Conservation (phyloP, 2,329 filamentous ascomycete species). For the Talaromyces sp. region DNA sequence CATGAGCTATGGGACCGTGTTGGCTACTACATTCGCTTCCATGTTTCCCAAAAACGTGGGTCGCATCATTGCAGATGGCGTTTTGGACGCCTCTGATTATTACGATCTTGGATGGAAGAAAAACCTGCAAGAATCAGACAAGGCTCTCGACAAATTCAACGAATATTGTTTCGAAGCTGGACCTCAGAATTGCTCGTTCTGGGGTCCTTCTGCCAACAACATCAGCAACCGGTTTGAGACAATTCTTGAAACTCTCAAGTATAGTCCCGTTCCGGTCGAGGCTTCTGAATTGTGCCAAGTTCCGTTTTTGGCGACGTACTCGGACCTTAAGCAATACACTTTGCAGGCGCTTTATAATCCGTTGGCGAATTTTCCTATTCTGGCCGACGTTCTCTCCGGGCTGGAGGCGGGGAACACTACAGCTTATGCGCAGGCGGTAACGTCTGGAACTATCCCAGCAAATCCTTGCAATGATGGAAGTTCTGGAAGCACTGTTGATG, state of each 20-base stretch:
- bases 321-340: slow-evolving; percentile 12
- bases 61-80: neutral
- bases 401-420: slow-evolving; percentile 12
- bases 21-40: neutral
- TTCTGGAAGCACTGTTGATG: slow-evolving; percentile 4
- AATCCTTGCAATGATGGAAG: slow-evolving; percentile 12
- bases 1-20: neutral
- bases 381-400: slow-evolving; percentile 11
- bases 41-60: slow-evolving; percentile 1
- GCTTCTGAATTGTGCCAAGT: slow-evolving; percentile 6
- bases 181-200: slow-evolving; percentile 11
- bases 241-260: slow-evolving; percentile 12
- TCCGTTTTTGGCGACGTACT: slow-evolving; percentile 14
- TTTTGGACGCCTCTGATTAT: neutral
- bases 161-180: slow-evolving; percentile 7
- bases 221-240: slow-evolving; percentile 12
- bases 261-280: slow-evolving; percentile 13
- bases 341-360: slow-evolving; percentile 7
- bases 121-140: neutral
- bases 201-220: slow-evolving; percentile 10
- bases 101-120: neutral
- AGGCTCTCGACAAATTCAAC: neutral
- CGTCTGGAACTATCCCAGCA: slow-evolving; percentile 1
- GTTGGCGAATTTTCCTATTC: slow-evolving; percentile 3
- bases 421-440: slow-evolving; percentile 6